Evolutionary conservation across 2,329 filamentous ascomycete genomes (phyloP), one percentile per base, ranked within the genome.

Genomic region (Chaetothyriales sp.): DNA sequence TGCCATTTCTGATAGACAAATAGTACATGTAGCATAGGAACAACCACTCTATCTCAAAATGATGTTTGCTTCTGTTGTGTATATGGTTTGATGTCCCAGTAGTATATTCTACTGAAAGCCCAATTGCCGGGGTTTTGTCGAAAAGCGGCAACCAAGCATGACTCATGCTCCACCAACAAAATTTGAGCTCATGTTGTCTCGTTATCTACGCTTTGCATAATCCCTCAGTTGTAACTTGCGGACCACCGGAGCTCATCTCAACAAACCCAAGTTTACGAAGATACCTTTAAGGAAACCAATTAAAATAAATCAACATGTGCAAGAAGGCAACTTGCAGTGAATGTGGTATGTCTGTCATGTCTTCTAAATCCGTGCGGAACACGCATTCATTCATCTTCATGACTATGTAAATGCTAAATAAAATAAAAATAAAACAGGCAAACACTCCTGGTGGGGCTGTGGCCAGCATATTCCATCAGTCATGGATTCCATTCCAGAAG

Each of bases 391-490:
- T 33, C 29, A 9, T 33, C 29, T 9, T 33, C 29, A 9, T 33
- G 10, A 15, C 13, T 15, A 37, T 10, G 29, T 13, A 10, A 13
- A 37, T 10, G 29, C 29, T n/a, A 37, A 37, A 37, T 7, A 37
- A 40, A 13, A 15, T 15, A 15, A 15, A 40, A 15, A 40, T n/a
- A 15, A 15, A 15, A 15, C 15, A 74, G 75, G 72, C 48, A 77
- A 77, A 56, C 58, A 66, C 33, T 73, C 74, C 15, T 78, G 76
- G 76, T 71, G 67, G 64, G 75, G 75, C 51, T 77, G 76, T 61
- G 74, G 74, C 46, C 65, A 64, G 51, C 73, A 79, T 64, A 64
- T 77, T 50, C 65, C 74, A 2, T 59, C 63, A 2, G 77, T 81
- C 49, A 75, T 82, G 71, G 71, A 76, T 59, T 61, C 62, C 6